Evolutionary conservation across 768 basidiomycete species (phyloP), one percentile per base, ranked within the genome.

Genomic region (Rhizopogon vinicolor): DNA sequence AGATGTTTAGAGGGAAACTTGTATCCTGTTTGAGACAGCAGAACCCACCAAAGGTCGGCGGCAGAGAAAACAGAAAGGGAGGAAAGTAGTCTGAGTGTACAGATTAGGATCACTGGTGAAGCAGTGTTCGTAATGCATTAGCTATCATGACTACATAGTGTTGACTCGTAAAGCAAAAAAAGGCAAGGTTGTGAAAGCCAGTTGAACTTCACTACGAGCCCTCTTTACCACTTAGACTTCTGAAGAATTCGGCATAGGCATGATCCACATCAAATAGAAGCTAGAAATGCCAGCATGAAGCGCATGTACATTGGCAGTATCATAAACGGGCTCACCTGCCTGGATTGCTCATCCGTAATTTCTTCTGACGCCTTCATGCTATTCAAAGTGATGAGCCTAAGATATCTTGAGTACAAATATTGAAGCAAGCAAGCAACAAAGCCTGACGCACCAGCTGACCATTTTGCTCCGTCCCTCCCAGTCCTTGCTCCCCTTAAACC

Each of bases 331-430:
- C 76, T 44, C 54, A 89, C 93, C 81, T 98, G 94, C 56, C 97
- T 76, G 3, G 91, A 87, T 64, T 99, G 94, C 57, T 98, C 96
- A 57, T 98, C 96, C 0, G 89, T 87, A 31, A 98, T 87, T 71
- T 97, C 94, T 61, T 98, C 96, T 10, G 92, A 93, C 3, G 93
- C 97, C 65, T 93, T 93, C 93, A 99, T 95, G 1, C 85, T 90
- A 62, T 98, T 98, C 19, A 99, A 79, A 5, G 92, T 93, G 63
- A 99, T 98, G 41, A 99, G 77, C 94, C 93, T 95, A 54, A 2
- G 10, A 25, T 28, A 18, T n/a, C 48, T 39, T 28, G 12, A 45
- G 25, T 2, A 29, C 37, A 16, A 54, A 57, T 13, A 10, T 14
- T 7, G 41, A 10, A 2, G 25, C 5, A 10, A 7, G 43, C 45